These are phyloP conservation scores for Cyclospora cayetanensis DNA, from an alignment of 169 alveolate species.

Conservation along the genomic window DNA sequence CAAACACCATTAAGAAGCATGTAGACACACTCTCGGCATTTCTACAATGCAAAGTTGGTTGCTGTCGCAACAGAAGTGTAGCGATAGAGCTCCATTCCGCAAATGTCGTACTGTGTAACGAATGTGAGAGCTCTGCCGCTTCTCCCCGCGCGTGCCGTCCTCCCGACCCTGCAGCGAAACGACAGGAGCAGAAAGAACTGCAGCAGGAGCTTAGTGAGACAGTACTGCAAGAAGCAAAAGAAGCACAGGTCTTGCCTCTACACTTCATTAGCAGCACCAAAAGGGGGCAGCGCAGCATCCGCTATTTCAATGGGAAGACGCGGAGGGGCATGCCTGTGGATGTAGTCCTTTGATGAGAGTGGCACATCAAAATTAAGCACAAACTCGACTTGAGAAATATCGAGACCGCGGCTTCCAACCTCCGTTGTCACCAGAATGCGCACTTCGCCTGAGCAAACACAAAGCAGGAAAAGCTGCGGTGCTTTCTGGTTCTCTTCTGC, in stretches of 20 bases:
- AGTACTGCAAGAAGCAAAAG: no score
- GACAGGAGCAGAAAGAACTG: constrained; percentile 71
- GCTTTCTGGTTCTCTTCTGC: background rate
- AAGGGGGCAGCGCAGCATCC: no score
- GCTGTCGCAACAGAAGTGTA: no score
- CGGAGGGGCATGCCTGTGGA: no score
- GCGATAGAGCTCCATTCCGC: no score
- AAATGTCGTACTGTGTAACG: constrained; percentile 95
- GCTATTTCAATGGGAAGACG: no score
- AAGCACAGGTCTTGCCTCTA: no score
- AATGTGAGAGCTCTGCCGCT: constrained; percentile 96
- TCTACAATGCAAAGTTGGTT: no score
- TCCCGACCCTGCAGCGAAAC: constrained; percentile 90
- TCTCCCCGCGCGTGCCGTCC: constrained; percentile 99
- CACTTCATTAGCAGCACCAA: no score
- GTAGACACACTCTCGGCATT: no score
- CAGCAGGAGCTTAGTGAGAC: no score
- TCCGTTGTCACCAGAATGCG: constrained; percentile 97
- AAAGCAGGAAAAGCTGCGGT: background rate
- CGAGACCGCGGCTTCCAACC: constrained; percentile 99
- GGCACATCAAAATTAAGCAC: constrained; percentile 98
- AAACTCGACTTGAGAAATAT: constrained; percentile 96
- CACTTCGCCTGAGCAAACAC: constrained; percentile 80
- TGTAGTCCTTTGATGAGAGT: constrained; percentile 92
- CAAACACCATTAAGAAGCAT: background rate